Evolutionary conservation across 345 rosid genomes (phyloP).

Genomic region (Rhizophora mangle): DNA sequence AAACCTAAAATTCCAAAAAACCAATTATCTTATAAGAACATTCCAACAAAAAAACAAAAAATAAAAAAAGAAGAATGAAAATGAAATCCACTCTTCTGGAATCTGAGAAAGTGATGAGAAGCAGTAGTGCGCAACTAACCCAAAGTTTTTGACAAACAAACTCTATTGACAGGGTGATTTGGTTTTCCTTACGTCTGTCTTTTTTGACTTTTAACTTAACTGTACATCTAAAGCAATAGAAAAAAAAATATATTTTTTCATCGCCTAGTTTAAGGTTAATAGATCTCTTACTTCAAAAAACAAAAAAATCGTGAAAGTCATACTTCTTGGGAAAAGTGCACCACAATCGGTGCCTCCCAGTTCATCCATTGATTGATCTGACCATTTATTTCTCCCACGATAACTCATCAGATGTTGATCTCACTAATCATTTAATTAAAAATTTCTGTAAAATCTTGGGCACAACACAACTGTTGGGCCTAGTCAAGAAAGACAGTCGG

Average conservation of each 20-base stretch:
- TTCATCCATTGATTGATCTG: slow-evolving; percentile 5
- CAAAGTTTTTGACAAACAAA: slow-evolving; percentile 10
- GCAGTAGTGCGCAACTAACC: slow-evolving; percentile 25
- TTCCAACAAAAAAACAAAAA: too few relatives aligned
- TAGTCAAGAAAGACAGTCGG: too few relatives aligned
- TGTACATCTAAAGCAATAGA: not conserved
- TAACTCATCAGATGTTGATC: not conserved
- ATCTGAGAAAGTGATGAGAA: slow-evolving; percentile 3
- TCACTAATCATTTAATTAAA: too few relatives aligned
- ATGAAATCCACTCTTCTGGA: slow-evolving; percentile 21
- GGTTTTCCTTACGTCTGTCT: not conserved
- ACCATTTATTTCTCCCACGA: not conserved
- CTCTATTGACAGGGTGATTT: not conserved
- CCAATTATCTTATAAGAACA: not conserved
- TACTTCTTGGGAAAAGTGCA: slow-evolving; percentile 10
- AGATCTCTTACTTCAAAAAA: too few relatives aligned
- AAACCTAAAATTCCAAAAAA: slow-evolving; percentile 10
- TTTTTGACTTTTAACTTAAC: not conserved
- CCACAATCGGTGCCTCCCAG: not conserved
- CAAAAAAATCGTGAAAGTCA: not conserved
- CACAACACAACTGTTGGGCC: too few relatives aligned
- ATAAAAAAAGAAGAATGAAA: too few relatives aligned
- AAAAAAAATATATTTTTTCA: too few relatives aligned
- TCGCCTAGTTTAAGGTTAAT: not conserved
- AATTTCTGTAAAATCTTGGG: too few relatives aligned